These are phyloP conservation scores for Psilocybe mexicana DNA, from an alignment of 1,284 basidiomycete genomes.

Conservation along the genomic window DNA sequence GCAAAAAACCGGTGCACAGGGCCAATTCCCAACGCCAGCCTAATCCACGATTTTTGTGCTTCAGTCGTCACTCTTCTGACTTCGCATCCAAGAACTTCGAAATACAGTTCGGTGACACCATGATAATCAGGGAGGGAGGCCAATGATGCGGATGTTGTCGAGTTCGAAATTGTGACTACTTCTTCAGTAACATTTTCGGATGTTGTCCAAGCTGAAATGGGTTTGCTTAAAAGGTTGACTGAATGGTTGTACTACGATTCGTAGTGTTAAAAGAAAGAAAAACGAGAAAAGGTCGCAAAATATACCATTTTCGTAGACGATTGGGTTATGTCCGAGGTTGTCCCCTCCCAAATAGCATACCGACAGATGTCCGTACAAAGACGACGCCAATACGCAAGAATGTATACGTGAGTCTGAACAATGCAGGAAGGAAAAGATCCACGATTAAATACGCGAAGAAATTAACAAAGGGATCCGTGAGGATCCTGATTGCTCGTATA, in stretches of 20 bases:
- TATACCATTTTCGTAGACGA: conserved; percentile 41
- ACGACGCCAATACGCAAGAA: conserved; percentile 28
- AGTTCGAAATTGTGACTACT: conserved; percentile 1
- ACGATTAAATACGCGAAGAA: conserved; percentile 55
- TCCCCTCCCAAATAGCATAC: conserved; percentile 34
- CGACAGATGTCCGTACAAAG: conserved; percentile 30
- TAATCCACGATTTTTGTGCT: conserved; percentile 51
- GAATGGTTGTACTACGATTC: conserved; percentile 22
- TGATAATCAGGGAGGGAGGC: conserved; percentile 36
- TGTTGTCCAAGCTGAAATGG: conserved; percentile 20
- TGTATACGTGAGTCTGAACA: conserved; percentile 29
- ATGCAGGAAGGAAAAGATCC: conserved; percentile 49
- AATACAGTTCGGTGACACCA: conserved; percentile 59
- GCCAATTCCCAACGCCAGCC: conserved; percentile 60
- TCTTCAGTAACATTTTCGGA: conserved; percentile 10
- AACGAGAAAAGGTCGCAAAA: conserved; percentile 10
- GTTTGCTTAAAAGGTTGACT: conserved; percentile 23
- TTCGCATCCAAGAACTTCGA: conserved; percentile 57
- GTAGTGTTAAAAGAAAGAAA: background rate
- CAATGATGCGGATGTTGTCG: conserved; percentile 6
- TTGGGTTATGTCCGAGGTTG: conserved; percentile 32
- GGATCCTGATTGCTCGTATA: conserved; percentile 72
- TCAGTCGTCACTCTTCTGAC: conserved; percentile 44
- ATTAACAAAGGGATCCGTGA: conserved; percentile 90
- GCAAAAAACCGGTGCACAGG: conserved; percentile 68